Percentiles rank a stretch among this genome's conserved stretches.
Evolutionary conservation across 1,284 basidiomycete genomes (phyloP).

Genomic region (Leccinum angustisporum): DNA sequence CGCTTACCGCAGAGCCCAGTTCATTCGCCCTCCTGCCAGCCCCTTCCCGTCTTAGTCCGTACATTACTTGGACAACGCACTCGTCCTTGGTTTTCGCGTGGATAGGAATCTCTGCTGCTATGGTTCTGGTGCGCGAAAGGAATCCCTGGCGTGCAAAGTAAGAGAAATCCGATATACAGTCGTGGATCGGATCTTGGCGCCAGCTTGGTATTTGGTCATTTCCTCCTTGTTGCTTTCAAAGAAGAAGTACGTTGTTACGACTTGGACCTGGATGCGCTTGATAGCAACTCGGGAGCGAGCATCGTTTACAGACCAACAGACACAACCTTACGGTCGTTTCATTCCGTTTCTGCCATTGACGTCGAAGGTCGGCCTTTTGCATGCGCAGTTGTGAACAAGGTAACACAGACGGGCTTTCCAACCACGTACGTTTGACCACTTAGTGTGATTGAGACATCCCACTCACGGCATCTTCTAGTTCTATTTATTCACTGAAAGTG

Average conservation of each 20-base stretch:
- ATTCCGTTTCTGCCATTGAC: conserved; percentile 18
- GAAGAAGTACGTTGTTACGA: conserved; percentile 24
- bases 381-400: conserved; percentile 19
- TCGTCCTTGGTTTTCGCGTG: conserved; percentile 17
- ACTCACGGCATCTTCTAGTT: conserved; percentile 10
- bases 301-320: conserved; percentile 13
- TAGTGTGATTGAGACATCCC: neutral
- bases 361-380: conserved; percentile 17
- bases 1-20: conserved; percentile 16
- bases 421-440: conserved; percentile 1
- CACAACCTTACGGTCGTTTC: conserved; percentile 10
- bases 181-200: neutral
- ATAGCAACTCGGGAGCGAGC: conserved; percentile 14
- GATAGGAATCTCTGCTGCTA: conserved; percentile 6
- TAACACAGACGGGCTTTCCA: neutral
- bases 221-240: conserved; percentile 16
- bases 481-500: conserved; percentile 13
- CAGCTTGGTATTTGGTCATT: conserved; percentile 20
- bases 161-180: conserved; percentile 18
- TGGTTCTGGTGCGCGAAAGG: neutral
- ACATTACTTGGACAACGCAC: conserved; percentile 12
- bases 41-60: conserved; percentile 20
- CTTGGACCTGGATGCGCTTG: conserved; percentile 11
- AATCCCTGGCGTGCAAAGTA: neutral
- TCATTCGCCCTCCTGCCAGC: conserved; percentile 19